Conservation (phyloP, 2,329 filamentous ascomycete species). For the Ceratocystis ficicola region DNA sequence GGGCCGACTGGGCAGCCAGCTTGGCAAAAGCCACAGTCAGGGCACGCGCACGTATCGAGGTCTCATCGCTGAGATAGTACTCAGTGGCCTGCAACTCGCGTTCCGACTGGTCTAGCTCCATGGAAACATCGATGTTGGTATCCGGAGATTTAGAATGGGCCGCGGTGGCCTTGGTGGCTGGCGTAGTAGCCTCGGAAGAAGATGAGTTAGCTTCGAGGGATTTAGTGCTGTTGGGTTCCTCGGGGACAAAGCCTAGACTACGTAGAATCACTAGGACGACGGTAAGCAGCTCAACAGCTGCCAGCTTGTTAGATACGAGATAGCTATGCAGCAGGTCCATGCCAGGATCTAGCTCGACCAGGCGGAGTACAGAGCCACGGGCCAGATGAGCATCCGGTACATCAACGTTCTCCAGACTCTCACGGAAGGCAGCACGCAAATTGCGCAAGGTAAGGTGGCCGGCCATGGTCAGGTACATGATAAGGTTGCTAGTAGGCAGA, state of each 20-base stretch:
- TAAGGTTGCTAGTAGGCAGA: constrained; percentile 41
- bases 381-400: constrained; percentile 37
- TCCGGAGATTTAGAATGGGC: neutral
- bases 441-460: constrained; percentile 51
- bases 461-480: constrained; percentile 47
- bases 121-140: constrained; percentile 30
- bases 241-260: constrained; percentile 50
- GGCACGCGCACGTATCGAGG: constrained; percentile 50
- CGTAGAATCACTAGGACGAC: constrained; percentile 55
- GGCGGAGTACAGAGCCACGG: constrained; percentile 48
- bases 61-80: constrained; percentile 49
- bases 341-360: constrained; percentile 55
- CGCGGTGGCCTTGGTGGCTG: neutral
- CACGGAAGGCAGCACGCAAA: constrained; percentile 44
- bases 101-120: constrained; percentile 49
- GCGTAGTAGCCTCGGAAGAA: neutral
- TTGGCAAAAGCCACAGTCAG: constrained; percentile 58
- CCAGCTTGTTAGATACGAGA: constrained; percentile 52
- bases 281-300: constrained; percentile 53
- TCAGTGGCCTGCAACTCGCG: constrained; percentile 56
- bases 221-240: constrained; percentile 26
- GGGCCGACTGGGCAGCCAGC: constrained; percentile 51
- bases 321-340: constrained; percentile 55
- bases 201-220: neutral
- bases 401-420: constrained; percentile 33